These are phyloP conservation scores for Solanum ossicruentum DNA, from an alignment of 257 asterid species.

Conservation along the genomic window DNA sequence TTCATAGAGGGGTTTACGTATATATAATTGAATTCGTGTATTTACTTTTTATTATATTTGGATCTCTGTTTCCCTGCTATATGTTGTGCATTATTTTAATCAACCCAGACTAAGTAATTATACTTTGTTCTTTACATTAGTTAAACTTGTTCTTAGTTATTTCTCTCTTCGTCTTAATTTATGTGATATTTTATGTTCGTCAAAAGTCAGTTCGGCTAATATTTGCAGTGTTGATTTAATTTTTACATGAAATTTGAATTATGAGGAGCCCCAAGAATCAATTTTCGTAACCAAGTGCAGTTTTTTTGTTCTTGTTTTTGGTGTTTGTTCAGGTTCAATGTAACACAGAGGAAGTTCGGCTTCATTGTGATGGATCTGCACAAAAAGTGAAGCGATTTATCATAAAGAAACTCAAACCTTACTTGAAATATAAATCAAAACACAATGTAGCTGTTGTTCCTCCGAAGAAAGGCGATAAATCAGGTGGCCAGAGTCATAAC, in stretches of 20 bases:
- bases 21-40: too few species aligned
- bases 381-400: conserved; percentile 52
- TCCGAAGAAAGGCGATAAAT: conserved; percentile 43
- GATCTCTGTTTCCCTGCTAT: too few species aligned
- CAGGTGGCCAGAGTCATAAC: not conserved
- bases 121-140: not conserved
- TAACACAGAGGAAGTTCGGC: conserved; percentile 32
- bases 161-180: too few species aligned
- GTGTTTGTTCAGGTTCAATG: conserved; percentile 23
- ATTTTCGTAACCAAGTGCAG: not conserved
- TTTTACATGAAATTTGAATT: not conserved
- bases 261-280: not conserved
- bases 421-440: conserved; percentile 51
- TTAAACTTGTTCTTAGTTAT: not conserved
- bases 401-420: conserved; percentile 42
- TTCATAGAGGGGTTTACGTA: not conserved
- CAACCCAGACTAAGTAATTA: not conserved
- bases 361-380: conserved; percentile 82
- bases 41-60: too few species aligned
- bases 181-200: too few species aligned
- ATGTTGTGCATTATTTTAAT: not conserved
- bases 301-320: not conserved
- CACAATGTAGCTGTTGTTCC: conserved; percentile 32
- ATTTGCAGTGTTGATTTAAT: too few species aligned
- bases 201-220: not conserved